Conservation (phyloP, 306 rosid species). For the Cicer pinnatifidum region DNA sequence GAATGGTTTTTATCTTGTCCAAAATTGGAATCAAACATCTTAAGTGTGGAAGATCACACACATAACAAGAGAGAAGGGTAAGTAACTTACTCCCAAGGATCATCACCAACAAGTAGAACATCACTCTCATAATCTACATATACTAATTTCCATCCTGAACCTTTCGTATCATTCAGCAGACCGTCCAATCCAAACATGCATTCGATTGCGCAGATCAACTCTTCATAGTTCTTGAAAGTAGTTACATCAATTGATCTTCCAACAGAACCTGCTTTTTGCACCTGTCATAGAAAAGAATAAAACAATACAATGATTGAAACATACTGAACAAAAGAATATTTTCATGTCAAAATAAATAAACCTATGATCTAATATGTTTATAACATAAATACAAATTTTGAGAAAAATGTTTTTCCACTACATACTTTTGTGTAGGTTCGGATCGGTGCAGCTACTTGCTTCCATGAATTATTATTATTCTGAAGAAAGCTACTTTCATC, state of each 20-base stretch:
- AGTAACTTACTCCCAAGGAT: slow-evolving; percentile 94
- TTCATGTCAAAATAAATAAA: slow-evolving; percentile 15
- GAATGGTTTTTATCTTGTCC: too few species aligned
- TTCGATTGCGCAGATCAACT: slow-evolving; percentile 77
- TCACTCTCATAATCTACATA: slow-evolving; percentile 92
- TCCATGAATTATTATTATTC: slow-evolving; percentile 72
- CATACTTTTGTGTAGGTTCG: slow-evolving; percentile 87
- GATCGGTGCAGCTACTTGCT: slow-evolving; percentile 70
- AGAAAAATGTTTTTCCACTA: slow-evolving; percentile 3
- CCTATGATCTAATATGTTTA: background rate
- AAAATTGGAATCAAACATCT: too few species aligned
- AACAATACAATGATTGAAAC: background rate
- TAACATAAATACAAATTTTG: background rate
- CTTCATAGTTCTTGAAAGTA: slow-evolving; percentile 77
- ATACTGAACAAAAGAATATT: slow-evolving; percentile 1
- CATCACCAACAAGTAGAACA: slow-evolving; percentile 92
- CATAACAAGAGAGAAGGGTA: slow-evolving; percentile 1
- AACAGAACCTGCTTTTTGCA: slow-evolving; percentile 93
- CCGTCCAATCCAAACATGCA: slow-evolving; percentile 96
- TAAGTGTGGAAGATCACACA: background rate
- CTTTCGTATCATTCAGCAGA: slow-evolving; percentile 80
- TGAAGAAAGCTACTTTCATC: slow-evolving; percentile 84
- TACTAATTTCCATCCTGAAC: slow-evolving; percentile 90
- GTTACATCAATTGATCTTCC: slow-evolving; percentile 94
- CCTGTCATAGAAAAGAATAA: slow-evolving; percentile 51